Percentiles rank a stretch among this genome's conserved stretches.
Evolutionary conservation across 1,139 yeast species (phyloP).

Genomic region (Taiozyma sp.): DNA sequence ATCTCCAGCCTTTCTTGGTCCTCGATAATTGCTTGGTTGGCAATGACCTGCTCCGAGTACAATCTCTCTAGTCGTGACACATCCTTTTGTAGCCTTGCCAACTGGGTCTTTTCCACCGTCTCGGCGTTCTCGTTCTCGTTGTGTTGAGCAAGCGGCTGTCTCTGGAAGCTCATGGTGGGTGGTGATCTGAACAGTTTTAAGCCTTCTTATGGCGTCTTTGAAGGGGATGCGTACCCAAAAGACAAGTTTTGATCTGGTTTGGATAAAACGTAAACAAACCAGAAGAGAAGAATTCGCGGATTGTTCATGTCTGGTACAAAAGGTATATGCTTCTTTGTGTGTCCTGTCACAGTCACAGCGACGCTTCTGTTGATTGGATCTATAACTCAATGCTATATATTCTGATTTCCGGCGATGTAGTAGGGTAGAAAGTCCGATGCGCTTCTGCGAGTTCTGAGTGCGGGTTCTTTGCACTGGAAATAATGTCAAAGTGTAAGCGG

Average conservation of each 20-base stretch:
- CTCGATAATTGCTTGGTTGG: conserved; percentile 24
- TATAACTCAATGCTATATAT: conserved; percentile 26
- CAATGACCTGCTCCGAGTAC: conserved; percentile 27
- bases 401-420: conserved; percentile 38
- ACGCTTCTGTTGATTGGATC: too few relatives aligned
- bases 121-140: not conserved
- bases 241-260: not conserved
- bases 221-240: not conserved
- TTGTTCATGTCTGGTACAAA: too few relatives aligned
- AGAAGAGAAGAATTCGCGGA: conserved; percentile 2
- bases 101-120: not conserved
- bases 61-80: conserved; percentile 15
- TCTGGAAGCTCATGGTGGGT: not conserved
- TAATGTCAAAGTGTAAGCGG: conserved; percentile 22
- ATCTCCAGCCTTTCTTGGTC: conserved; percentile 30
- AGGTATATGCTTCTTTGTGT: not conserved
- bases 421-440: conserved; percentile 23
- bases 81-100: conserved; percentile 5
- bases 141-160: not conserved
- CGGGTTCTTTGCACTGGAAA: conserved; percentile 7
- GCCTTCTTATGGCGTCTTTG: not conserved
- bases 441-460: conserved; percentile 1
- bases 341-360: too few relatives aligned
- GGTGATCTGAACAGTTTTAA: not conserved
- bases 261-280: conserved; percentile 4